Percentiles rank a stretch among this genome's conserved stretches.
Conservation (phyloP, 1,284 basidiomycete species). For the Tylopilus sp. region DNA sequence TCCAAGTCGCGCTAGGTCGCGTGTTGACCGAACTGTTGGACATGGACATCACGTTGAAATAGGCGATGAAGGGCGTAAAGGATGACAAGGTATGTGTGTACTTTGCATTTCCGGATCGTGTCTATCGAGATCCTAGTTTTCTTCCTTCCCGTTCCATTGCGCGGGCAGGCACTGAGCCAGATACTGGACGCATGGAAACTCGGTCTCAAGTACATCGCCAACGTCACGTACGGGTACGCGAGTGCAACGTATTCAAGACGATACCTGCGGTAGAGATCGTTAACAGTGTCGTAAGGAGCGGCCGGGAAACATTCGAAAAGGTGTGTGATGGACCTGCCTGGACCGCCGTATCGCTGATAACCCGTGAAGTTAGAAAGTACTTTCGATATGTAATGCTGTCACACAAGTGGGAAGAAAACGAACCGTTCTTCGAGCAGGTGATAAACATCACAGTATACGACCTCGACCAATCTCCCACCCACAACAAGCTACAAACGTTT, state of each 20-base stretch:
- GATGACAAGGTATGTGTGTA: conserved; percentile 57
- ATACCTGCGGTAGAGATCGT: conserved; percentile 99
- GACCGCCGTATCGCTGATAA: background rate
- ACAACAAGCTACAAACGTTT: too few relatives aligned
- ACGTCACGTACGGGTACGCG: conserved; percentile 96
- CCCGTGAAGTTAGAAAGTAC: too few relatives aligned
- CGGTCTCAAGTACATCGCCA: conserved; percentile 81
- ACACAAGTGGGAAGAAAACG: too few relatives aligned
- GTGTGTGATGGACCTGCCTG: conserved; percentile 36
- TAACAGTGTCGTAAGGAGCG: conserved; percentile 95
- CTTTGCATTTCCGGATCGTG: background rate
- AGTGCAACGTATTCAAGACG: conserved; percentile 87
- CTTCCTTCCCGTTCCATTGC: too few relatives aligned
- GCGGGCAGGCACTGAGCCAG: conserved; percentile 59
- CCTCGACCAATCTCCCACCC: too few relatives aligned
- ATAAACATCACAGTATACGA: too few relatives aligned
- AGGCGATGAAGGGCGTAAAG: conserved; percentile 82
- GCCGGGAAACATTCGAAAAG: conserved; percentile 93
- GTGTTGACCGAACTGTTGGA: conserved; percentile 94
- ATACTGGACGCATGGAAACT: conserved; percentile 87
- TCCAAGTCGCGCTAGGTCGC: conserved; percentile 82
- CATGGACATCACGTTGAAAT: conserved; percentile 95
- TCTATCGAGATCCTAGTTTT: background rate
- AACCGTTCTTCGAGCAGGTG: too few relatives aligned
- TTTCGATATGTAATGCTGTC: too few relatives aligned